Percentiles rank a stretch among this genome's conserved stretches.
Evolutionary conservation across 208 protist genomes (phyloP).

Genomic region (Leishmania turanica): DNA sequence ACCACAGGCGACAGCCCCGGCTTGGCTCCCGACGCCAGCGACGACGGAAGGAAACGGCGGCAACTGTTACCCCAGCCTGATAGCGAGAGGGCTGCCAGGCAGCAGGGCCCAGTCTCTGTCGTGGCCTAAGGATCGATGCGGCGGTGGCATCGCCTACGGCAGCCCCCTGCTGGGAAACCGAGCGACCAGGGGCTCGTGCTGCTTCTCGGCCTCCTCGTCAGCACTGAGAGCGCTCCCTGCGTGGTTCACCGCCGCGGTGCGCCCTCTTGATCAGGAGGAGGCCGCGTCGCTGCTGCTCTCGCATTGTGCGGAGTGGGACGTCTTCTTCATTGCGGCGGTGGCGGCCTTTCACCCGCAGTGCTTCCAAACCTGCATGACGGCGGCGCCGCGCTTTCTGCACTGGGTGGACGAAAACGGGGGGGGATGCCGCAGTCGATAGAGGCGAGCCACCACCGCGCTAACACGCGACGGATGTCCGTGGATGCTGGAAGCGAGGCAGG

Average conservation of each 20-base stretch:
- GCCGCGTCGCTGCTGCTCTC: conserved; percentile 50
- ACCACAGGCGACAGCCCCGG: neutral
- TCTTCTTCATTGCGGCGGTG: conserved; percentile 61
- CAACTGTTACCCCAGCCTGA: neutral
- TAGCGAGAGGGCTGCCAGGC: neutral
- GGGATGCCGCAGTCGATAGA: neutral
- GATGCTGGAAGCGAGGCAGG: neutral
- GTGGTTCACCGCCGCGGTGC: conserved; percentile 8
- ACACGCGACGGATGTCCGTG: neutral
- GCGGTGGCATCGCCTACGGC: neutral
- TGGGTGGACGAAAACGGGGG: neutral
- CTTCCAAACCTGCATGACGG: conserved; percentile 66
- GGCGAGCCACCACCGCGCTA: neutral
- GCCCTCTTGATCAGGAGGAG: conserved; percentile 33
- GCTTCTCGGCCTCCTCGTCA: neutral
- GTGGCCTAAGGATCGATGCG: conserved; percentile 11
- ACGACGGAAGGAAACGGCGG: neutral
- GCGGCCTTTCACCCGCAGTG: conserved; percentile 51
- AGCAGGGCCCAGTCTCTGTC: conserved; percentile 12
- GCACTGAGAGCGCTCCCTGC: neutral
- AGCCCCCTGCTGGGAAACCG: neutral
- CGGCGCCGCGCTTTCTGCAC: conserved; percentile 41
- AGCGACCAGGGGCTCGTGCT: neutral
- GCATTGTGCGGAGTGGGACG: conserved; percentile 52
- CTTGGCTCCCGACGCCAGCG: neutral